Conservation (phyloP, 1,284 basidiomycete species). For the Xerocomus amazonicus region DNA sequence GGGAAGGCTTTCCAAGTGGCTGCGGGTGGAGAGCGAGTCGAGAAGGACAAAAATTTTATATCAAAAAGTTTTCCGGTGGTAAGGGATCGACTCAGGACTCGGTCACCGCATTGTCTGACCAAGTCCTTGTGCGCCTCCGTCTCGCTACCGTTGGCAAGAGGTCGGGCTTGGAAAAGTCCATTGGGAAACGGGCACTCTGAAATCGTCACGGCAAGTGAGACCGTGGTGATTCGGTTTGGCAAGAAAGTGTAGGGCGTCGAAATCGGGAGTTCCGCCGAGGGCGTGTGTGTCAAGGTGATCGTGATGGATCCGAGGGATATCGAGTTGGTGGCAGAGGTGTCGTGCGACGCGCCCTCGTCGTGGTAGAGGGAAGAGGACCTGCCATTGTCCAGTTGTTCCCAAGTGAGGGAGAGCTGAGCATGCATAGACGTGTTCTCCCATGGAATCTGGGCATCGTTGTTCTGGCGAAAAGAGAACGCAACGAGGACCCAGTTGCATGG, state of each 20-base stretch:
- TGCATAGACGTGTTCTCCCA: conserved; percentile 17
- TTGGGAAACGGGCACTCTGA: conserved; percentile 13
- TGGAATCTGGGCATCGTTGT: not conserved
- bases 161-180: conserved; percentile 15
- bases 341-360: not conserved
- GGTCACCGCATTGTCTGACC: conserved; percentile 5
- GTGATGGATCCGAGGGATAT: conserved; percentile 8
- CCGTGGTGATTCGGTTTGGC: not conserved
- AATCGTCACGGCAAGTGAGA: conserved; percentile 17
- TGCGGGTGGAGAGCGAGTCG: conserved; percentile 1
- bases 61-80: conserved; percentile 22
- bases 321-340: not conserved
- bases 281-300: conserved; percentile 3
- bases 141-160: not conserved
- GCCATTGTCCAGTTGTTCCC: not conserved
- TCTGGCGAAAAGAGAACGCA: conserved; percentile 12
- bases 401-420: conserved; percentile 12
- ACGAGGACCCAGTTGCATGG: conserved; percentile 5
- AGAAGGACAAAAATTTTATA: conserved; percentile 16
- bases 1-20: not conserved
- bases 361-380: too few relatives aligned
- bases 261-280: not conserved
- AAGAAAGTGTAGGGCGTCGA: not conserved
- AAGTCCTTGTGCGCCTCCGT: conserved; percentile 4
- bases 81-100: conserved; percentile 19